These are phyloP conservation scores for Raffaelea ambrosiae DNA, from an alignment of 2,329 filamentous ascomycete species.

Conservation along the genomic window DNA sequence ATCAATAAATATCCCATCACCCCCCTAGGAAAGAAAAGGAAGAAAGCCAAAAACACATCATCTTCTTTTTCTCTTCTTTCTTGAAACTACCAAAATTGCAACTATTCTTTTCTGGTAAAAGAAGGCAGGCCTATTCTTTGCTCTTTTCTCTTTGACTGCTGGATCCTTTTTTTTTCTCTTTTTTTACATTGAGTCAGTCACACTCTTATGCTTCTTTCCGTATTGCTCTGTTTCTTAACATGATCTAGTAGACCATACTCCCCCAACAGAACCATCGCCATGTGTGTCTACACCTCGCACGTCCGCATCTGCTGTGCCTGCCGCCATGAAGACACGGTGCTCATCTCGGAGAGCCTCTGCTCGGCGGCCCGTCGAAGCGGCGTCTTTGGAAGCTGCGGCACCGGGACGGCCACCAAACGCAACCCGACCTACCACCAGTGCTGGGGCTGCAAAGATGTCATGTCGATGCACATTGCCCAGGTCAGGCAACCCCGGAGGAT, in stretches of 20 bases:
- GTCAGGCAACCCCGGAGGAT: constrained; percentile 2
- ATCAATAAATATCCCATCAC: no score
- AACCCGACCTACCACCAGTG: constrained; percentile 24
- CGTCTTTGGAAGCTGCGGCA: constrained; percentile 30
- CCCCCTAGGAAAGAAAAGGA: no score
- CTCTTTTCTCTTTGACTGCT: no score
- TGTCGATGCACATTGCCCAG: constrained; percentile 1
- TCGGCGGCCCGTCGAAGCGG: constrained; percentile 20
- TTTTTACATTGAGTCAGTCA: no score
- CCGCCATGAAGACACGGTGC: constrained; percentile 26
- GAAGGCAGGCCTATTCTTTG: no score
- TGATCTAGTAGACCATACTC: no score
- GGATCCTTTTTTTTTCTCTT: no score
- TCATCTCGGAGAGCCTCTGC: constrained; percentile 32
- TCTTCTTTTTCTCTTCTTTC: not conserved
- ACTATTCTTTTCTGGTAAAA: no score
- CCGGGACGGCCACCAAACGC: constrained; percentile 20
- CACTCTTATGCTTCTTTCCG: no score
- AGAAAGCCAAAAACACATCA: no score
- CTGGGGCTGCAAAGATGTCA: constrained; percentile 28
- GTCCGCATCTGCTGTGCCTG: constrained; percentile 27
- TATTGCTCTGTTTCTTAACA: no score
- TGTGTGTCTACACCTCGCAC: constrained; percentile 32
- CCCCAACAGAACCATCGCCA: constrained; percentile 10
- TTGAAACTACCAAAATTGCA: no score